Base-by-base conservation (phyloP, 495 filamentous ascomycete genomes). In the Penicillium daleae region DNA sequence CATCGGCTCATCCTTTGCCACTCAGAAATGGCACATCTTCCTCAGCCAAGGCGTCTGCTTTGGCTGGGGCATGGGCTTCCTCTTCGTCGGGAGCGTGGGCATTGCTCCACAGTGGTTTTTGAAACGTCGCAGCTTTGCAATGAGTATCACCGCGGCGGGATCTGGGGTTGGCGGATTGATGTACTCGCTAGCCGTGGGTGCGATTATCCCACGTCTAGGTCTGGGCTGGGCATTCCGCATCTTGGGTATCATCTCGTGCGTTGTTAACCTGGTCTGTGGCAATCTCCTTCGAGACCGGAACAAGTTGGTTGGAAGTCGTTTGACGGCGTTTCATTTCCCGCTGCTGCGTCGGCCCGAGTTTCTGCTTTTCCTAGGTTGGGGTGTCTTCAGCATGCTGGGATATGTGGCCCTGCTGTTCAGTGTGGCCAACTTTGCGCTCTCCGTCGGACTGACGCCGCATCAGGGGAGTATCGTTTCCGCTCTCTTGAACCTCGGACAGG, bases 61-160 rank as follows among this genome's bases (percentile, higher is more conserved):
- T 61, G 91, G 92, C 29, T 71, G 86, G 44, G 92, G 89, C 0
- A 84, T 93, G 75, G 90, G 91, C 2, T 89, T 95, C 59, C 81
- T 87, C 21, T 96, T 92, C 73, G 89, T 89, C 8, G 82, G 86
- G 22, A 88, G 84, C 27, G 86, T 90, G 3, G 85, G 86, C 17
- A 85, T 93, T 15, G 80, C 90, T 1, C 85, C 90, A 3, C 90
- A 95, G 66, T 95, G 92, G 92, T 95, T 96, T 74, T 76, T 75
- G 26, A 85, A 84, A 32, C 82, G 83, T 6, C 83, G 90, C 15
- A 86, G 86, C 51, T 81, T 95, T 27, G 91, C 91, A 7, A 92
- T 88, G 71, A 87, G 90, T 3, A 87, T 92, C 56, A 83, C 87
- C 2, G 83, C 90, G 0, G 83, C 86, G 13, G 92, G 91, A 0